Percentiles rank a stretch among this genome's conserved stretches.
Evolutionary conservation across 345 rosid species (phyloP).

Genomic region (Limnanthes douglasii): DNA sequence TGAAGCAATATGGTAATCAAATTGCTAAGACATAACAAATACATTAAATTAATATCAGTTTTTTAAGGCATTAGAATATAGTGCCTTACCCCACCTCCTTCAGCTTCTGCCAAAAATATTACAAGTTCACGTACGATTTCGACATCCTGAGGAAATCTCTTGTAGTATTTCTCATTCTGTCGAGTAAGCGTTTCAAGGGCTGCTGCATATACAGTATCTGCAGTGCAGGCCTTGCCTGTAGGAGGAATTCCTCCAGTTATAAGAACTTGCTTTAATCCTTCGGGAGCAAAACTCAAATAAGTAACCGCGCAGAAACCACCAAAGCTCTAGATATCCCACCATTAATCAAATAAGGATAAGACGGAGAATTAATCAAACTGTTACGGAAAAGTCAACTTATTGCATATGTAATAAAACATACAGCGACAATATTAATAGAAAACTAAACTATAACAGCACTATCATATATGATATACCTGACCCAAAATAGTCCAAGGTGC

Average conservation of each 20-base stretch:
- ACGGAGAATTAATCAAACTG: conserved; percentile 4
- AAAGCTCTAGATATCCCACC: conserved; percentile 38
- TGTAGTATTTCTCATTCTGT: conserved; percentile 82
- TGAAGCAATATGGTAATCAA: not conserved
- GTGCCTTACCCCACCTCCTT: conserved; percentile 67
- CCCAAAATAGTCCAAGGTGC: conserved; percentile 79
- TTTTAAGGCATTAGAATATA: conserved; percentile 2
- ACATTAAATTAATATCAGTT: not conserved
- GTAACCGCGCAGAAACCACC: conserved; percentile 95
- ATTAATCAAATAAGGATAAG: conserved; percentile 3
- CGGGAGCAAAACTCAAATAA: conserved; percentile 76
- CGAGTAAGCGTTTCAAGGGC: conserved; percentile 34
- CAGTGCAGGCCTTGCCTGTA: conserved; percentile 49
- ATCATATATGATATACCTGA: conserved; percentile 39
- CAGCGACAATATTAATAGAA: not conserved
- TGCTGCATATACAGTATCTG: conserved; percentile 50
- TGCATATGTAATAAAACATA: too few relatives aligned
- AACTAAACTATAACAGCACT: conserved; percentile 1
- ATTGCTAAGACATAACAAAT: too few relatives aligned
- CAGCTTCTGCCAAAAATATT: conserved; percentile 49
- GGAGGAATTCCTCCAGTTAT: conserved; percentile 95
- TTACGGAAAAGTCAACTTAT: too few relatives aligned
- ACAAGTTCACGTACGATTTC: conserved; percentile 57
- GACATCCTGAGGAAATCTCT: conserved; percentile 75
- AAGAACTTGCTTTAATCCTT: conserved; percentile 83